A percentile compares a stretch with the other conserved stretches of the same genome.
Evolutionary conservation across 1,139 yeast species (phyloP).

Genomic region (Candida gigantensis): DNA sequence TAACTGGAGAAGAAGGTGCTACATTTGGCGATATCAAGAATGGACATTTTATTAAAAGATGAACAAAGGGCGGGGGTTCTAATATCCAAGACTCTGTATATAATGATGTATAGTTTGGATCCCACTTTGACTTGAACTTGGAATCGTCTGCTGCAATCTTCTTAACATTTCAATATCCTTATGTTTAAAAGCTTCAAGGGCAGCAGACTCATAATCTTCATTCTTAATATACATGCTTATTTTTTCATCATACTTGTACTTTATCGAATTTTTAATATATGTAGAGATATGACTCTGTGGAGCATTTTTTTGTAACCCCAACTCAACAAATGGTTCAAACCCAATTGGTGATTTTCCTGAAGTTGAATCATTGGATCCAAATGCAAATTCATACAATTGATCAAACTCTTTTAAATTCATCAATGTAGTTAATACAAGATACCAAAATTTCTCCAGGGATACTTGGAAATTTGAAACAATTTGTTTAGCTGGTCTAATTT

Average conservation of each 20-base stretch:
- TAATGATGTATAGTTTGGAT: constrained; percentile 25
- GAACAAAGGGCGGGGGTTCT: no score
- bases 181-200: constrained; percentile 57
- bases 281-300: constrained; percentile 38
- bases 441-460: constrained; percentile 63
- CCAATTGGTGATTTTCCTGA: constrained; percentile 72
- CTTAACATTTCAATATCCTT: constrained; percentile 44
- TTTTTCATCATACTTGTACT: constrained; percentile 39
- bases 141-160: constrained; percentile 9
- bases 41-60: constrained; percentile 33
- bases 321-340: constrained; percentile 61
- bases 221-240: constrained; percentile 53
- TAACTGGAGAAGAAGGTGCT: constrained; percentile 75
- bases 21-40: constrained; percentile 48
- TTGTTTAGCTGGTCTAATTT: constrained; percentile 56
- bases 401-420: constrained; percentile 60
- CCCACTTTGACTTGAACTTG: constrained; percentile 21
- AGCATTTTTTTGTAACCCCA: constrained; percentile 52
- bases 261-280: constrained; percentile 36
- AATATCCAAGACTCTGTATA: constrained; percentile 34
- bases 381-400: constrained; percentile 51
- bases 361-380: constrained; percentile 25
- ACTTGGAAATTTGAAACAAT: constrained; percentile 64
- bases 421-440: constrained; percentile 57
- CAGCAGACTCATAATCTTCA: constrained; percentile 57